Evolutionary conservation across 2,329 filamentous ascomycete genomes (phyloP).

Genomic region (Juglanconis juglandina): DNA sequence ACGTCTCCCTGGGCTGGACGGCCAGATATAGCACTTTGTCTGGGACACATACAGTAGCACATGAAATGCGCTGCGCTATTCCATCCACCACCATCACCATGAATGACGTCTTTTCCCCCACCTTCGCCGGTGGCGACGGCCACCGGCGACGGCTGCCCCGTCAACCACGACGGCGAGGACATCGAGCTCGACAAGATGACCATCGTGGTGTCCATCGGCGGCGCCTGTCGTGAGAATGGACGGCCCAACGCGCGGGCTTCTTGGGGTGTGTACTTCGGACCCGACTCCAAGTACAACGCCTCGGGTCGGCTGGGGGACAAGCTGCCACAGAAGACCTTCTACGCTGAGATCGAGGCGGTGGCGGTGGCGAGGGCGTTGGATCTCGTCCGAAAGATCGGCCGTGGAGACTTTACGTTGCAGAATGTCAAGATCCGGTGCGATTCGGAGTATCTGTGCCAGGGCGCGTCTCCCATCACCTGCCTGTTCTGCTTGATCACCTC

Average conservation of each 20-base stretch:
- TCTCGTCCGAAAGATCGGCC: slow-evolving; percentile 3
- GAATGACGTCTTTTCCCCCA: too few relatives aligned
- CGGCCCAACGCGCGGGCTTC: slow-evolving; percentile 16
- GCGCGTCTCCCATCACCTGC: too few relatives aligned
- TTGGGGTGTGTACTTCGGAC: slow-evolving; percentile 27
- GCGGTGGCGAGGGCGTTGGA: slow-evolving; percentile 18
- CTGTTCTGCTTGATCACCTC: too few relatives aligned
- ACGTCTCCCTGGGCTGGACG: too few relatives aligned
- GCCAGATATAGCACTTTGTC: too few relatives aligned
- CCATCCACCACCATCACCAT: too few relatives aligned
- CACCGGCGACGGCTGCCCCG: too few relatives aligned
- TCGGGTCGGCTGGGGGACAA: neutral
- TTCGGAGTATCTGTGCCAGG: slow-evolving; percentile 17
- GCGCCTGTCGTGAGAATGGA: slow-evolving; percentile 23
- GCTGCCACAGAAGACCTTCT: slow-evolving; percentile 16
- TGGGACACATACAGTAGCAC: too few relatives aligned
- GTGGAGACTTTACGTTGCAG: neutral
- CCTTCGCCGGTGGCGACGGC: too few relatives aligned
- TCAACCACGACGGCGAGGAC: too few relatives aligned
- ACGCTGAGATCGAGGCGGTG: slow-evolving; percentile 24
- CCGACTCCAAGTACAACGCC: slow-evolving; percentile 22
- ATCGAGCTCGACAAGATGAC: slow-evolving; percentile 3
- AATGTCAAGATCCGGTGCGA: slow-evolving; percentile 18
- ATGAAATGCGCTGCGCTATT: too few relatives aligned
- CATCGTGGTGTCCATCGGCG: slow-evolving; percentile 23